Evolutionary conservation across 192 early-diverging fungal genomes (phyloP).

Genomic region (Entomortierella lignicola): DNA sequence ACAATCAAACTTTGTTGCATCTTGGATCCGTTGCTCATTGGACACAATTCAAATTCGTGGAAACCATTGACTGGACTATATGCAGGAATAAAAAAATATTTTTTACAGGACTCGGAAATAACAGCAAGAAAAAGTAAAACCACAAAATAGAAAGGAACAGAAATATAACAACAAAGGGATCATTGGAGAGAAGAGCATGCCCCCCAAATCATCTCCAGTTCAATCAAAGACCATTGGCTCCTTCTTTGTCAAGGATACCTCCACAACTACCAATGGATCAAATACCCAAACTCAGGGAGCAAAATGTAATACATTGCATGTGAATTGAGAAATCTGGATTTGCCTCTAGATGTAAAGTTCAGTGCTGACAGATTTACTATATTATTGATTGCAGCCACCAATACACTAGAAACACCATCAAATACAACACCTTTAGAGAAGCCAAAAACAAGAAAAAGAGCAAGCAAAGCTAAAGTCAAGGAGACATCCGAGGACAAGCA

Average conservation of each 20-base stretch:
- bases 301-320: neutral
- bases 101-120: too few relatives aligned
- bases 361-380: too few relatives aligned
- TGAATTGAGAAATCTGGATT: neutral
- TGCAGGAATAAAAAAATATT: too few relatives aligned
- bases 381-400: neutral
- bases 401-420: neutral
- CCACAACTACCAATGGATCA: neutral
- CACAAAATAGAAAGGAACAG: too few relatives aligned
- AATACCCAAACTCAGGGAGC: neutral
- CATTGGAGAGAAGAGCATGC: neutral
- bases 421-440: neutral
- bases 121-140: too few relatives aligned
- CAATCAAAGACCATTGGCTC: neutral
- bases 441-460: constrained; percentile 16
- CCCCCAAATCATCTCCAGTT: neutral
- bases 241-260: neutral
- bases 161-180: neutral
- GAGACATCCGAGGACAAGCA: constrained; percentile 9
- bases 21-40: neutral
- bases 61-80: too few relatives aligned
- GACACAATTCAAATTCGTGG: too few relatives aligned
- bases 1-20: neutral
- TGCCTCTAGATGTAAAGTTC: too few relatives aligned
- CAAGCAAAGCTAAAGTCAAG: constrained; percentile 8